Conservation (phyloP, 75 land plant species). For the Ceratopteris richardii region DNA sequence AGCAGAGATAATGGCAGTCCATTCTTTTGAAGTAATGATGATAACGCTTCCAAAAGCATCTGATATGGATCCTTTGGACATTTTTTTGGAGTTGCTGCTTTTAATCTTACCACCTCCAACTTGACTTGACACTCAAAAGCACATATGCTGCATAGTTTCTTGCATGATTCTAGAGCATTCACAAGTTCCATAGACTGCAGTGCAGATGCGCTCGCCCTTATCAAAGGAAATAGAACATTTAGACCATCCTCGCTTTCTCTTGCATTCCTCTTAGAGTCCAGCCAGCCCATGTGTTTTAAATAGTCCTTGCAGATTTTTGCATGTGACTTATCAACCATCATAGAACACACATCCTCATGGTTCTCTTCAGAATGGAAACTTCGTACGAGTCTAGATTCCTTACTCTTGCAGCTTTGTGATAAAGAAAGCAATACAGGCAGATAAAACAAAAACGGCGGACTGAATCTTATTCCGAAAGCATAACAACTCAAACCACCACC, state of each 20-base stretch:
- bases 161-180: conserved; percentile 11
- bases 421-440: neutral
- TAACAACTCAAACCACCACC: conserved; percentile 93
- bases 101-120: conserved; percentile 13
- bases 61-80: conserved; percentile 34
- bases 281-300: conserved; percentile 73
- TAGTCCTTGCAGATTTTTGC: conserved; percentile 78
- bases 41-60: conserved; percentile 38
- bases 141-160: too few species aligned
- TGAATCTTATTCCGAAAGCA: conserved; percentile 94
- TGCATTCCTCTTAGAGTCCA: conserved; percentile 56
- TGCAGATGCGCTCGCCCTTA: conserved; percentile 19
- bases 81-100: conserved; percentile 22
- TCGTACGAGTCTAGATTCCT: neutral
- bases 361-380: neutral
- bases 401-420: neutral
- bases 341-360: conserved; percentile 23
- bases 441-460: conserved; percentile 21
- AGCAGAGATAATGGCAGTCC: conserved; percentile 43
- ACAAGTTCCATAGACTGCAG: neutral
- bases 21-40: conserved; percentile 30
- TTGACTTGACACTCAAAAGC: conserved; percentile 9
- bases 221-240: conserved; percentile 61
- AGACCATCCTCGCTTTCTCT: conserved; percentile 24
- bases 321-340: conserved; percentile 41